Evolutionary conservation across 2,329 filamentous ascomycete species (phyloP).

Genomic region (Capronia epimyces): DNA sequence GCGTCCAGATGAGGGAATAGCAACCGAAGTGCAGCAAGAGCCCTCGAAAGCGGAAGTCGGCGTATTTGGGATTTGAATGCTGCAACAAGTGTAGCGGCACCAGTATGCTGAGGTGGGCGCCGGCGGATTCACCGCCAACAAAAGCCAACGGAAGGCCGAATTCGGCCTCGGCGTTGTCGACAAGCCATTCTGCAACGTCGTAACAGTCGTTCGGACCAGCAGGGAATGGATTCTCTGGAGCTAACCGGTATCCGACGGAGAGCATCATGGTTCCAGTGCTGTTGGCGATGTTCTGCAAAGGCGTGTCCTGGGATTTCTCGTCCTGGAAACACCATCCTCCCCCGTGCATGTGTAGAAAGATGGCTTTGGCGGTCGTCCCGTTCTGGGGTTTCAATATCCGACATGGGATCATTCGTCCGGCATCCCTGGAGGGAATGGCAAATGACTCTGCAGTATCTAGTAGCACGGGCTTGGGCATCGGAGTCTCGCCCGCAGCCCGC

Average conservation of each 20-base stretch:
- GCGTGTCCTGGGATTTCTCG: slow-evolving; percentile 41
- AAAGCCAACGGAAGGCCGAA: slow-evolving; percentile 43
- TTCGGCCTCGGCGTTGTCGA: slow-evolving; percentile 42
- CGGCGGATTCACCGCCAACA: slow-evolving; percentile 47
- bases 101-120: slow-evolving; percentile 47
- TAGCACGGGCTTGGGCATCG: slow-evolving; percentile 44
- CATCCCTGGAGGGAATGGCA: slow-evolving; percentile 49
- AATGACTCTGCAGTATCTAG: slow-evolving; percentile 46
- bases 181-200: slow-evolving; percentile 52
- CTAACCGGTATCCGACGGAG: slow-evolving; percentile 55
- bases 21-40: slow-evolving; percentile 51
- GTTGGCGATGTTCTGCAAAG: slow-evolving; percentile 49
- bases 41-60: slow-evolving; percentile 43
- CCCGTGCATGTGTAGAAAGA: slow-evolving; percentile 55
- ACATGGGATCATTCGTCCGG: slow-evolving; percentile 48
- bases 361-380: slow-evolving; percentile 38
- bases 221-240: slow-evolving; percentile 56
- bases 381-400: slow-evolving; percentile 49
- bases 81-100: slow-evolving; percentile 46
- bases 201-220: slow-evolving; percentile 52
- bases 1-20: slow-evolving; percentile 45
- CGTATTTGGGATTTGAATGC: slow-evolving; percentile 30
- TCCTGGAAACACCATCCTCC: slow-evolving; percentile 40
- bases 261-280: slow-evolving; percentile 46
- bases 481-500: slow-evolving; percentile 50